A percentile compares a stretch with the other conserved stretches of the same genome.
Conservation (phyloP, 495 filamentous ascomycete species). For the Umbilicaria muhlenbergii region DNA sequence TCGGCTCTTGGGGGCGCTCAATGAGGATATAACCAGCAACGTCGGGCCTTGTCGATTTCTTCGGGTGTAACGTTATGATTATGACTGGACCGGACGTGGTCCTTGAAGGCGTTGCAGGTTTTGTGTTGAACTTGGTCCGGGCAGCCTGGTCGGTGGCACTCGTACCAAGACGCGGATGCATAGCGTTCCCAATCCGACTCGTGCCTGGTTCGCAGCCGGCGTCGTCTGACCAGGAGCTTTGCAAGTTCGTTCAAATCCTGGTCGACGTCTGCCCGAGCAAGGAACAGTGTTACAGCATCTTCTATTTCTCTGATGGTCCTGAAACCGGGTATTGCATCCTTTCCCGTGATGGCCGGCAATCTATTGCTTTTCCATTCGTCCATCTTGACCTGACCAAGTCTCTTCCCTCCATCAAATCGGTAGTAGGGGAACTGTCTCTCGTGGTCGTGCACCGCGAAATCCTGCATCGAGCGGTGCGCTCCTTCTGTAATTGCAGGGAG, state of each 20-base stretch:
- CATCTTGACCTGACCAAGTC: neutral
- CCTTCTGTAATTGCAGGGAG: neutral
- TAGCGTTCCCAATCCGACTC: conserved; percentile 5
- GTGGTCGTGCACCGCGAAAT: neutral
- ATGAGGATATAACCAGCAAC: too few relatives aligned
- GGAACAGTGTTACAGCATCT: neutral
- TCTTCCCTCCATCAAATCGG: conserved; percentile 1
- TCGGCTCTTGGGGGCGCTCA: too few relatives aligned
- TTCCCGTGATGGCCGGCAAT: neutral
- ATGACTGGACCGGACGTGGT: too few relatives aligned
- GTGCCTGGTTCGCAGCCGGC: conserved; percentile 1
- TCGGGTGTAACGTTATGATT: too few relatives aligned
- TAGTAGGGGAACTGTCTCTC: conserved; percentile 1
- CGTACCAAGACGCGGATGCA: conserved; percentile 5
- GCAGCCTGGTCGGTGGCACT: neutral
- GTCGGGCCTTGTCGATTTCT: too few relatives aligned
- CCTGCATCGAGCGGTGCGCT: neutral
- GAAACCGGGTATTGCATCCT: neutral
- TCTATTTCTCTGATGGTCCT: neutral
- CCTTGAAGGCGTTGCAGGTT: too few relatives aligned
- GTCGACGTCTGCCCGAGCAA: neutral
- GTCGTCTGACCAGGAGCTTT: neutral
- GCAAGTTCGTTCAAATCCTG: neutral
- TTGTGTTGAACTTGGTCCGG: too few relatives aligned
- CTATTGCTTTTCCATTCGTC: conserved; percentile 3